Conservation (phyloP, 352 stramenopile species). For the Pythium phragmitis region DNA sequence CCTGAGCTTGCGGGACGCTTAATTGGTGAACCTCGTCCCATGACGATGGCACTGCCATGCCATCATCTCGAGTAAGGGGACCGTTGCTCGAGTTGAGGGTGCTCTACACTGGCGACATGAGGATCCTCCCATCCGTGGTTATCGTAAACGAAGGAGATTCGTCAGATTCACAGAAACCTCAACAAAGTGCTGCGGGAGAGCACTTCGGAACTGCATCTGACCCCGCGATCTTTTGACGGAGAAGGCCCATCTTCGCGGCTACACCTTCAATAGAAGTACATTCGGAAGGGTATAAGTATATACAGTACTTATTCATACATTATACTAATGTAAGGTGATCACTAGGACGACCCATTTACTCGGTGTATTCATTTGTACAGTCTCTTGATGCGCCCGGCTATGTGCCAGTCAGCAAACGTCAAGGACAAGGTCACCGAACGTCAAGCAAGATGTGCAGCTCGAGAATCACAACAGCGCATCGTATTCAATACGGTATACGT, state of each 20-base stretch:
- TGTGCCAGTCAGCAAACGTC: background rate
- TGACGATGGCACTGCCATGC: background rate
- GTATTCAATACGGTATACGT: too few relatives aligned
- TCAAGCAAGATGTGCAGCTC: background rate
- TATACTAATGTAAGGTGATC: too few relatives aligned
- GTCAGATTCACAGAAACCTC: conserved; percentile 2
- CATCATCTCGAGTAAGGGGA: background rate
- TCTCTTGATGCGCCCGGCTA: background rate
- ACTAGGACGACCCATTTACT: background rate
- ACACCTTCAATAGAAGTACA: background rate
- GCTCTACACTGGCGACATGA: too few relatives aligned
- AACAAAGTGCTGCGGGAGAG: too few relatives aligned
- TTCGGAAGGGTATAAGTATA: background rate
- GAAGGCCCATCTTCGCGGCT: too few relatives aligned
- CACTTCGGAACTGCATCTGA: too few relatives aligned
- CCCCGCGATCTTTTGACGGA: too few relatives aligned
- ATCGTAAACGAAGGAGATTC: background rate
- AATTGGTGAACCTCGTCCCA: background rate
- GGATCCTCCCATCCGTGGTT: too few relatives aligned
- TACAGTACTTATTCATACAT: background rate
- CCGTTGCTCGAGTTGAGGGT: too few relatives aligned
- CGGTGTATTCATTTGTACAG: background rate
- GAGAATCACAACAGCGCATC: background rate
- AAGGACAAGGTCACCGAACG: background rate
- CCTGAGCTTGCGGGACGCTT: background rate